phyloP scores from a whole-genome alignment of 176 grass and related monocot genomes.

The Leersia perrieri region DNA sequence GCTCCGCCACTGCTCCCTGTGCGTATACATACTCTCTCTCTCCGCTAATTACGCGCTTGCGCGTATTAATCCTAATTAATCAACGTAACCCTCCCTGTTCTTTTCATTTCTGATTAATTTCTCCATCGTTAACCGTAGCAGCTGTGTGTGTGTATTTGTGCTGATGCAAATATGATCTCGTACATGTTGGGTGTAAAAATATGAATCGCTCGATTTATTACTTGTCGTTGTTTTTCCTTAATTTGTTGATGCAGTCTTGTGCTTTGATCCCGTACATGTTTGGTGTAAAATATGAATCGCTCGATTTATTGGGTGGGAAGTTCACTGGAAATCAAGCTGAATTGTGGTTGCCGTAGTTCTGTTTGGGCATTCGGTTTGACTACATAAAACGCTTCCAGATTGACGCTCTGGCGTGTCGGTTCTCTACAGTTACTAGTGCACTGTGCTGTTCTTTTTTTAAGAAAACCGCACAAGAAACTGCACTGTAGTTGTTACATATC shows the following conservation, averaged over 20 bases:
- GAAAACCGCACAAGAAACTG: no score
- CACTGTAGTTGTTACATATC: not conserved
- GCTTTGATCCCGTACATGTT: not conserved
- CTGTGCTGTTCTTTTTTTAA: no score
- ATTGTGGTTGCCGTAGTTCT: not conserved
- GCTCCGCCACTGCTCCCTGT: conserved; percentile 62
- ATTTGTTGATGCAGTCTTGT: no score
- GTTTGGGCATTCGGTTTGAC: not conserved
- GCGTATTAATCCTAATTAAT: no score
- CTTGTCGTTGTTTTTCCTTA: no score
- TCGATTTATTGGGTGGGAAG: not conserved
- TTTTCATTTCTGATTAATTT: no score
- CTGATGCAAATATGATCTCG: not conserved
- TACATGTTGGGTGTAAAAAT: no score
- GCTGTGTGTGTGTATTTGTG: not conserved
- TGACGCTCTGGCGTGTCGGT: not conserved
- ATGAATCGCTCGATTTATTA: no score
- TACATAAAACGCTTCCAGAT: not conserved
- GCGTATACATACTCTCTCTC: no score
- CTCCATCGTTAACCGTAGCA: not conserved
- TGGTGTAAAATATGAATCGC: not conserved
- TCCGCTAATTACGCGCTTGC: no score
- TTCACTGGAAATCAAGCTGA: not conserved
- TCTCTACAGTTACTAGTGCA: not conserved
- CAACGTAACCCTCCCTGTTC: no score